These are phyloP conservation scores for Tetrapisispora iriomotensis DNA, from an alignment of 805 yeast genomes.

Conservation along the genomic window DNA sequence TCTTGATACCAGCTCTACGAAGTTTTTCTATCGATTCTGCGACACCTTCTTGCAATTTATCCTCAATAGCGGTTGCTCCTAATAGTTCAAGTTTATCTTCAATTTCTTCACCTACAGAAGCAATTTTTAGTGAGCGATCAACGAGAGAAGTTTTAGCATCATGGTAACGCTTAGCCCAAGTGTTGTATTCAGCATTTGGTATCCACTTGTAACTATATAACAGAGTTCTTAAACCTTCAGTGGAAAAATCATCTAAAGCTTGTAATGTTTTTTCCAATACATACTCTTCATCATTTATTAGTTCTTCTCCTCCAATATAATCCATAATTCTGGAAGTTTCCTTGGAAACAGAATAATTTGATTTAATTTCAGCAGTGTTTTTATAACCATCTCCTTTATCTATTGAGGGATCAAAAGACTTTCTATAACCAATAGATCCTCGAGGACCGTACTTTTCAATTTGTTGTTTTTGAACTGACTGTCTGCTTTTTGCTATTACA, in stretches of 20 bases:
- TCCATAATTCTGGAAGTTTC: slow-evolving; percentile 10
- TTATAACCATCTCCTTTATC: no score
- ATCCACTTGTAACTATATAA: slow-evolving; percentile 75
- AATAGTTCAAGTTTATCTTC: slow-evolving; percentile 60
- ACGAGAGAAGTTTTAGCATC: slow-evolving; percentile 69
- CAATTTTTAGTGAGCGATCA: slow-evolving; percentile 58
- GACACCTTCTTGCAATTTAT: slow-evolving; percentile 93
- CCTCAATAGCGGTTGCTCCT: slow-evolving; percentile 97
- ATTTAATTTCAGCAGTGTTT: no score
- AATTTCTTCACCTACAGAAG: slow-evolving; percentile 58
- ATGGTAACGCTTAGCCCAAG: slow-evolving; percentile 59
- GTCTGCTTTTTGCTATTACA: slow-evolving; percentile 43
- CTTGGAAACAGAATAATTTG: not conserved
- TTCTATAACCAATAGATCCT: slow-evolving; percentile 3
- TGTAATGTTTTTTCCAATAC: slow-evolving; percentile 75
- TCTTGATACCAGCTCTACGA: slow-evolving; percentile 82
- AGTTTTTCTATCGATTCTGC: slow-evolving; percentile 88
- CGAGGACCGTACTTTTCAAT: slow-evolving; percentile 39
- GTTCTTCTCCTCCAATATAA: slow-evolving; percentile 43
- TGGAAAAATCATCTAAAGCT: slow-evolving; percentile 88
- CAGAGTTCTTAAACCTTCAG: slow-evolving; percentile 88
- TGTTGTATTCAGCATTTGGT: slow-evolving; percentile 43
- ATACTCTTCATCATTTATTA: slow-evolving; percentile 63
- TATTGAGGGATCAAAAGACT: not conserved
- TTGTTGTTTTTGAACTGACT: slow-evolving; percentile 53